A percentile compares a stretch with the other conserved stretches of the same genome.
Evolutionary conservation across 805 yeast species (phyloP).

Genomic region (Starmerella gropengiesseri): DNA sequence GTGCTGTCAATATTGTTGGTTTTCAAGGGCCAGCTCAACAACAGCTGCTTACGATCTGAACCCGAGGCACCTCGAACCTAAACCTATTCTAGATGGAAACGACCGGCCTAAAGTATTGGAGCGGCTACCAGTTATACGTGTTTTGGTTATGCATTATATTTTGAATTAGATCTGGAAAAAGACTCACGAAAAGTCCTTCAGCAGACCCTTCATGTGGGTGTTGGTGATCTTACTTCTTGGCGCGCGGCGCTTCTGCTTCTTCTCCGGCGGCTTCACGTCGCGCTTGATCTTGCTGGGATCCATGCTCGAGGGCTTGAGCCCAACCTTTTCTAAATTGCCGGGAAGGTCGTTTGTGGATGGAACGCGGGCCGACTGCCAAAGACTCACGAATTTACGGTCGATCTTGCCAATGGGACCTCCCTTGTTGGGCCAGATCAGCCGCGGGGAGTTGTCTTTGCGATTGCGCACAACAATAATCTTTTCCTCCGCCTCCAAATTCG

Average conservation of each 20-base stretch:
- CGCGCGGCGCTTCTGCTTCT: constrained; percentile 77
- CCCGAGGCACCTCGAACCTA: background rate
- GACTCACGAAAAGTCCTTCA: constrained; percentile 58
- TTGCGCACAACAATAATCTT: constrained; percentile 76
- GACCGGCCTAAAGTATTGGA: too few relatives aligned
- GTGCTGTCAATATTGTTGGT: too few relatives aligned
- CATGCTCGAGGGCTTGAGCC: constrained; percentile 95
- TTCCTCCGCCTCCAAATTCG: constrained; percentile 63
- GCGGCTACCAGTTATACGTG: background rate
- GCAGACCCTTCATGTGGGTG: constrained; percentile 90
- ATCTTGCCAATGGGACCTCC: constrained; percentile 64
- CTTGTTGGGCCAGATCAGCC: constrained; percentile 80
- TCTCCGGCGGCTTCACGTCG: constrained; percentile 40
- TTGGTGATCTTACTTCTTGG: constrained; percentile 91
- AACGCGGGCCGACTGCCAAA: constrained; percentile 70
- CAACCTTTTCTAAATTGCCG: constrained; percentile 60
- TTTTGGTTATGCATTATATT: background rate
- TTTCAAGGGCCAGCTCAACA: too few relatives aligned
- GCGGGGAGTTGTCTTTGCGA: constrained; percentile 87
- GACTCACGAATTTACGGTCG: constrained; percentile 68
- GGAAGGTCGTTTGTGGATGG: constrained; percentile 80
- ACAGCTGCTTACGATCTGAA: too few relatives aligned
- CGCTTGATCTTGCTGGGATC: constrained; percentile 88
- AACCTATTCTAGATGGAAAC: too few relatives aligned
- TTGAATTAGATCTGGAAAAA: background rate